phyloP scores from a whole-genome alignment of 164 flowering plant genomes.

The Saururus chinensis region DNA sequence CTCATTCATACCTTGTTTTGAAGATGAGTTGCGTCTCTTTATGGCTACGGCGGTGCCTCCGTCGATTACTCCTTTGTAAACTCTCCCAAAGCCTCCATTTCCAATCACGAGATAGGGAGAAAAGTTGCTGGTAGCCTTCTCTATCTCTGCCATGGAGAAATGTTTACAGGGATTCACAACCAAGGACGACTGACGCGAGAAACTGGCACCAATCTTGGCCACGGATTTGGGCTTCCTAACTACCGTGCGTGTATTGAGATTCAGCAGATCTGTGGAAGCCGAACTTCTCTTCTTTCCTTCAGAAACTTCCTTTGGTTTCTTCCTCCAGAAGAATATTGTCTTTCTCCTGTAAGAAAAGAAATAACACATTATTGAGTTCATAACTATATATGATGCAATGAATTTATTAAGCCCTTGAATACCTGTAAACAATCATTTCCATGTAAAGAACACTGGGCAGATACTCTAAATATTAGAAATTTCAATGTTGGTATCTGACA shows the following conservation, averaged over 20 bases:
- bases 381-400: too few species aligned
- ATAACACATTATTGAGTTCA: too few species aligned
- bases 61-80: constrained; percentile 37
- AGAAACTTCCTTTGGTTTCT: not conserved
- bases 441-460: too few species aligned
- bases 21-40: constrained; percentile 50
- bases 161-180: not conserved
- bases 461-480: too few species aligned
- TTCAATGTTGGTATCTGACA: too few species aligned
- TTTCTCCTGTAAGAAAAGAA: not conserved
- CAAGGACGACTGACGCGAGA: not conserved
- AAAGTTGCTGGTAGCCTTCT: not conserved
- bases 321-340: not conserved
- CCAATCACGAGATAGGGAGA: constrained; percentile 18
- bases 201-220: not conserved
- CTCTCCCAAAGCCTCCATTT: constrained; percentile 57
- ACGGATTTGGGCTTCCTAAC: too few species aligned
- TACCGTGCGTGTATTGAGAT: not conserved
- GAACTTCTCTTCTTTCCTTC: not conserved
- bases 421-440: too few species aligned
- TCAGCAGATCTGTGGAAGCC: not conserved
- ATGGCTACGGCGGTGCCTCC: constrained; percentile 39
- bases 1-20: constrained; percentile 51
- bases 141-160: not conserved
- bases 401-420: too few species aligned